Conservation (phyloP, 805 yeast species). For the Suhomyces kilbournensis region DNA sequence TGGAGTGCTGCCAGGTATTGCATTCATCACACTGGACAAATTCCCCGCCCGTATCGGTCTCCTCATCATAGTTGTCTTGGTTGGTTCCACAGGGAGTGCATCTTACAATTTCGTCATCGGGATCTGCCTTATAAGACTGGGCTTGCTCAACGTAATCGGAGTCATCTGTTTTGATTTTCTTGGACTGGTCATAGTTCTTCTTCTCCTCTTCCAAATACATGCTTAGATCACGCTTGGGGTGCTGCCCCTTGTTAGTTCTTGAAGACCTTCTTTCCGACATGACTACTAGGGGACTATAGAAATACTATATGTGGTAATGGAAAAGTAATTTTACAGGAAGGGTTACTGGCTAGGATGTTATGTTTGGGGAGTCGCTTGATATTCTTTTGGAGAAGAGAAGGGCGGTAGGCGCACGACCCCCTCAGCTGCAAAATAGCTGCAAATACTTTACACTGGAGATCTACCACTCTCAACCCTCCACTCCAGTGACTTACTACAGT, state of each 20-base stretch:
- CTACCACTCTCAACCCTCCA: too few relatives aligned
- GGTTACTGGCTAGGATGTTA: neutral
- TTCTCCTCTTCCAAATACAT: constrained; percentile 11
- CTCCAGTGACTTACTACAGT: neutral
- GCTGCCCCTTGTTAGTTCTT: constrained; percentile 40
- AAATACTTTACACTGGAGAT: too few relatives aligned
- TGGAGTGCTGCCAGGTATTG: constrained; percentile 69
- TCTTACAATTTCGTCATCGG: constrained; percentile 46
- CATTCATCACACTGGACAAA: constrained; percentile 70
- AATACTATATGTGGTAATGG: neutral
- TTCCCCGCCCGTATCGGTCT: constrained; percentile 48
- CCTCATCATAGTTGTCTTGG: constrained; percentile 56
- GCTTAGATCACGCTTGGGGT: constrained; percentile 26
- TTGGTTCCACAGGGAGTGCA: constrained; percentile 64
- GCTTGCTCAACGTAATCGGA: constrained; percentile 7
- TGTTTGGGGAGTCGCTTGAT: neutral
- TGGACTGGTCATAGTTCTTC: constrained; percentile 9
- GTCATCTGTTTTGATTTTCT: constrained; percentile 8
- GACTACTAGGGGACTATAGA: neutral
- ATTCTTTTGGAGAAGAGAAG: neutral
- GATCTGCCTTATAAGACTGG: constrained; percentile 13
- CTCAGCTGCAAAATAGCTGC: neutral
- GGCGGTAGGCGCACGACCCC: neutral
- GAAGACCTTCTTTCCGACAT: constrained; percentile 29
- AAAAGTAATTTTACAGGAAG: too few relatives aligned